Evolutionary conservation across 2,329 filamentous ascomycete genomes (phyloP).

Genomic region (Madurella mycetomatis): DNA sequence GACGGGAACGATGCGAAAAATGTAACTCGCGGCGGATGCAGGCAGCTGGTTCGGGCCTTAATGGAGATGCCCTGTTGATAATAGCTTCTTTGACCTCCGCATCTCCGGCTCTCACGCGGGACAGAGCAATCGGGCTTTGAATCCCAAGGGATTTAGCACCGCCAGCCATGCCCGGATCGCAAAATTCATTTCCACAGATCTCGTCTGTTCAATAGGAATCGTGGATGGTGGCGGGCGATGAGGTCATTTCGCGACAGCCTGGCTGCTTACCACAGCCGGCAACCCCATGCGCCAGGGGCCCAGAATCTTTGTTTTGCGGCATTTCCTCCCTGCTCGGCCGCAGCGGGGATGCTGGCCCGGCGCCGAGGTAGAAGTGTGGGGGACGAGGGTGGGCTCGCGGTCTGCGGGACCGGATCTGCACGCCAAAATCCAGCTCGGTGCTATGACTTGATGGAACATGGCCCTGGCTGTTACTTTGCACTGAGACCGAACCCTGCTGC

Average conservation of each 20-base stretch:
- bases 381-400: constrained; percentile 1
- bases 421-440: constrained; percentile 4
- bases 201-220: neutral
- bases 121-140: too few relatives aligned
- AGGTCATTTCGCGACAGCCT: constrained; percentile 17
- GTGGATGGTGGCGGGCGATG: constrained; percentile 8
- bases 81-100: too few relatives aligned
- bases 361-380: constrained; percentile 10
- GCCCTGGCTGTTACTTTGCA: neutral
- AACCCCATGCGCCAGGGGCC: neutral
- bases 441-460: neutral
- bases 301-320: constrained; percentile 3
- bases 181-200: neutral
- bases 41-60: too few relatives aligned
- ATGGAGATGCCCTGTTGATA: too few relatives aligned
- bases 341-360: neutral
- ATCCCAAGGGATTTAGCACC: too few relatives aligned
- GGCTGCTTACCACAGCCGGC: constrained; percentile 8
- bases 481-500: neutral
- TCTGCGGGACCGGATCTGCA: constrained; percentile 6
- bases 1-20: too few relatives aligned
- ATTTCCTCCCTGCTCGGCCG: constrained; percentile 10
- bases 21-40: too few relatives aligned
- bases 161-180: too few relatives aligned
- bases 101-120: too few relatives aligned